These are phyloP conservation scores for Leishmania aethiopica DNA, from an alignment of 208 protist genomes.

Conservation along the genomic window DNA sequence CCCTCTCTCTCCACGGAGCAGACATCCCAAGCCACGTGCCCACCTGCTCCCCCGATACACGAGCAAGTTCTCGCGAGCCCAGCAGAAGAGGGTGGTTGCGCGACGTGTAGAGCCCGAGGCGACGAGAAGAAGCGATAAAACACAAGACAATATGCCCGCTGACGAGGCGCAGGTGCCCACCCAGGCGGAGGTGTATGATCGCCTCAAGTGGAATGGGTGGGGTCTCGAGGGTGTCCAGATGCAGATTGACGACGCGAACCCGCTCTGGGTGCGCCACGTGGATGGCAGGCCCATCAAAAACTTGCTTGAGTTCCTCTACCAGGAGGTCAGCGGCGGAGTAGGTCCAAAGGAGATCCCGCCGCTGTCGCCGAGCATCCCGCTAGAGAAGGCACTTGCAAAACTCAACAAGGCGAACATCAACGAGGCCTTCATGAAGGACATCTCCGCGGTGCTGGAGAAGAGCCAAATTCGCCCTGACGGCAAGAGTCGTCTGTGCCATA, in stretches of 20 bases:
- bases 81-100: neutral
- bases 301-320: constrained; percentile 80
- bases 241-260: constrained; percentile 63
- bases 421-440: constrained; percentile 77
- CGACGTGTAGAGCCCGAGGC: neutral
- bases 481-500: constrained; percentile 81
- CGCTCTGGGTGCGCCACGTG: constrained; percentile 63
- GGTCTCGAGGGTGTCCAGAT: constrained; percentile 62
- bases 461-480: constrained; percentile 79
- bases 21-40: neutral
- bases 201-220: constrained; percentile 94
- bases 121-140: neutral
- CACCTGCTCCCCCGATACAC: neutral
- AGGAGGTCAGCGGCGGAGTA: constrained; percentile 61
- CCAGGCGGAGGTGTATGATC: constrained; percentile 66
- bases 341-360: constrained; percentile 47
- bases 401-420: constrained; percentile 74
- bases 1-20: neutral
- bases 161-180: constrained; percentile 17
- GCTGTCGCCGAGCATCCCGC: constrained; percentile 68
- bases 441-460: constrained; percentile 43
- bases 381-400: constrained; percentile 72
- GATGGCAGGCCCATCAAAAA: constrained; percentile 83
- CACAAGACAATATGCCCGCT: constrained; percentile 3
- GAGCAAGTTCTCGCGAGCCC: neutral